Evolutionary conservation across 352 stramenopile species (phyloP).

Genomic region (Pythium diclinum): DNA sequence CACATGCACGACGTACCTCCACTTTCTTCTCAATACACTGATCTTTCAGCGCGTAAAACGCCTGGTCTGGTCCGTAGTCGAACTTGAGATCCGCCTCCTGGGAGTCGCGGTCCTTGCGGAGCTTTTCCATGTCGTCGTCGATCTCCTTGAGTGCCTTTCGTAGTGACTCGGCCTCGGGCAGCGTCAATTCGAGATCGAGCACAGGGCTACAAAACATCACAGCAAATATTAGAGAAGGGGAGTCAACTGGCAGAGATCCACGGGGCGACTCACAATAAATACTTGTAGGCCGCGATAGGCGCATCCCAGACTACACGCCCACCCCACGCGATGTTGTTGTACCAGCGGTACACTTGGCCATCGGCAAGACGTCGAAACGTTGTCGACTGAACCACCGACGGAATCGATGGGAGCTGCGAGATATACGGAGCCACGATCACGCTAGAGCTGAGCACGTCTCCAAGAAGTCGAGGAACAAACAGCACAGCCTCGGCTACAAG

Average conservation of each 20-base stretch:
- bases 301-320: slow-evolving; percentile 61
- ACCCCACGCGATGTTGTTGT: slow-evolving; percentile 46
- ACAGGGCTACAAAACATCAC: slow-evolving; percentile 35
- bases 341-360: slow-evolving; percentile 46
- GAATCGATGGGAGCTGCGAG: slow-evolving; percentile 35
- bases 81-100: slow-evolving; percentile 38
- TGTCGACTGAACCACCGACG: slow-evolving; percentile 26
- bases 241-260: not conserved
- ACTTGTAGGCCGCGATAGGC: slow-evolving; percentile 61
- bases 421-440: slow-evolving; percentile 26
- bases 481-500: slow-evolving; percentile 45
- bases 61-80: slow-evolving; percentile 68
- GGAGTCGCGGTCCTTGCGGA: slow-evolving; percentile 48
- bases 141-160: slow-evolving; percentile 66
- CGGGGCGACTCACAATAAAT: slow-evolving; percentile 61
- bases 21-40: slow-evolving; percentile 76
- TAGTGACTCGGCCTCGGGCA: slow-evolving; percentile 64
- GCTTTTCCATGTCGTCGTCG: slow-evolving; percentile 50
- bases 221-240: not conserved
- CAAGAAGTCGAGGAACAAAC: slow-evolving; percentile 48
- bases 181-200: slow-evolving; percentile 50
- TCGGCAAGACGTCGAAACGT: slow-evolving; percentile 64
- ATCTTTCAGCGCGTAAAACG: slow-evolving; percentile 75
- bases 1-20: slow-evolving; percentile 37
- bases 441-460: slow-evolving; percentile 36